Evolutionary conservation across 495 filamentous ascomycete genomes (phyloP).

Genomic region (Annulohypoxylon maeteangense): DNA sequence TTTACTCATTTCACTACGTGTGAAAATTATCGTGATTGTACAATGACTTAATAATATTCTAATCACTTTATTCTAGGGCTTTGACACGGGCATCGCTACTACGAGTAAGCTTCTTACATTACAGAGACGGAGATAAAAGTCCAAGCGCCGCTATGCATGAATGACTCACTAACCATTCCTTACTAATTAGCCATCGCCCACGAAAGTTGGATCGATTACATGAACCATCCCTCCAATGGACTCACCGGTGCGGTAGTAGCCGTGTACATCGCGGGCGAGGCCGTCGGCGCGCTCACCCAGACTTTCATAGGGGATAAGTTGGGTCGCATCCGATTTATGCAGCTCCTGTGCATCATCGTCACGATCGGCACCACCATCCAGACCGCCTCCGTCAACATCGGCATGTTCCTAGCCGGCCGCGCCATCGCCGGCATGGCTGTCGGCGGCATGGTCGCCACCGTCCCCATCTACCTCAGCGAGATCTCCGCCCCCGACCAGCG

Average conservation of each 20-base stretch:
- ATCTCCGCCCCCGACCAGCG: conserved; percentile 64
- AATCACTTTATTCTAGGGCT: conserved; percentile 55
- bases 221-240: conserved; percentile 63
- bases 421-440: conserved; percentile 66
- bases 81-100: conserved; percentile 69
- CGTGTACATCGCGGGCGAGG: conserved; percentile 70
- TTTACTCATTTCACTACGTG: no score
- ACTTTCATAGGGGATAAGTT: conserved; percentile 65
- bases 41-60: conserved; percentile 15
- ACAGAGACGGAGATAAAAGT: not conserved
- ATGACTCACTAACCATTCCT: conserved; percentile 30
- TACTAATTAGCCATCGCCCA: conserved; percentile 63
- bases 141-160: not conserved
- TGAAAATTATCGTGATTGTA: no score
- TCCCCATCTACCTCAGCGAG: conserved; percentile 69
- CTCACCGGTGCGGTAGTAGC: conserved; percentile 69
- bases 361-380: conserved; percentile 67
- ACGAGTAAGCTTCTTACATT: conserved; percentile 58
- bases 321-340: conserved; percentile 69
- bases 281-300: conserved; percentile 63
- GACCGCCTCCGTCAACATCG: conserved; percentile 67
- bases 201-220: conserved; percentile 69
- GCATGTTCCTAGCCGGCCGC: conserved; percentile 69
- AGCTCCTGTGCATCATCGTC: conserved; percentile 65
- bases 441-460: conserved; percentile 66